Evolutionary conservation across 768 basidiomycete species (phyloP).

Genomic region (Kwoniella sp.): DNA sequence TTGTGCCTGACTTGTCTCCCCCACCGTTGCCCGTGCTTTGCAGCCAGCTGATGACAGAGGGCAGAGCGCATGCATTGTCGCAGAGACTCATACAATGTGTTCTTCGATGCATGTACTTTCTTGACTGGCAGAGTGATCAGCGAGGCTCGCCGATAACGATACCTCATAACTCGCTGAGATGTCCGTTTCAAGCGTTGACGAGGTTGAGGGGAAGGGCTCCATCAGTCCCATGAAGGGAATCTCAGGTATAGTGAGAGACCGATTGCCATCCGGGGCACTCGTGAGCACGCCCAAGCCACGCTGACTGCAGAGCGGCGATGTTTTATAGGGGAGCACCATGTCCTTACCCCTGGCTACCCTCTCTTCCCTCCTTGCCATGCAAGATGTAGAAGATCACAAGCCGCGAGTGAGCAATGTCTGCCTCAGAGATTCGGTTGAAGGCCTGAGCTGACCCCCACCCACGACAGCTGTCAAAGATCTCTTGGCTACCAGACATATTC

Average conservation of each 20-base stretch:
- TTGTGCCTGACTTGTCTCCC: too few species aligned
- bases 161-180: too few species aligned
- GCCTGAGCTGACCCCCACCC: background rate
- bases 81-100: too few species aligned
- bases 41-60: too few species aligned
- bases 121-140: too few species aligned
- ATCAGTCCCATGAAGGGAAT: conserved; percentile 3
- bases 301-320: background rate
- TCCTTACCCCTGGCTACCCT: conserved; percentile 22
- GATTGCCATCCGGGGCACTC: background rate
- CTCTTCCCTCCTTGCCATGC: conserved; percentile 34
- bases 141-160: too few species aligned
- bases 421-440: background rate
- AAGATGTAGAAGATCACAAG: conserved; percentile 44
- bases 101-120: too few species aligned
- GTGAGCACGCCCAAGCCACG: background rate
- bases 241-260: background rate
- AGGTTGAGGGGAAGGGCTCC: too few species aligned
- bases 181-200: too few species aligned
- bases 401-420: conserved; percentile 27
- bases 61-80: too few species aligned
- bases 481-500: conserved; percentile 84
- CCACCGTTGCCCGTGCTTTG: too few species aligned
- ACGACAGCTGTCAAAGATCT: conserved; percentile 50
- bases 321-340: conserved; percentile 10